Evolutionary conservation across 352 stramenopile genomes (phyloP).

Genomic region (Phytopythium ostracodes): DNA sequence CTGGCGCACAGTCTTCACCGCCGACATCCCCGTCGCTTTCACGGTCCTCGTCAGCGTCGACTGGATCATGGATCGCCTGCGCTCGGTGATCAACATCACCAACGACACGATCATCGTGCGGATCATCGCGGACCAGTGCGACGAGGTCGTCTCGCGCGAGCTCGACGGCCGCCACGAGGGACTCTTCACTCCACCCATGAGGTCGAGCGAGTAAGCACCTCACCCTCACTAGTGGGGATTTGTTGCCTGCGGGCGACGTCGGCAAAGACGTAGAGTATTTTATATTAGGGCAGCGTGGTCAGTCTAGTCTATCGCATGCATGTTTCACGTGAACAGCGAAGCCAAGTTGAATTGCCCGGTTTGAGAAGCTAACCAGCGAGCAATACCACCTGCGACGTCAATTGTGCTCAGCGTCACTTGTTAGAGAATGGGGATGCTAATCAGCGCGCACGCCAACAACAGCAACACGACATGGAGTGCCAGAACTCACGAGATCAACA

Average conservation of each 20-base stretch:
- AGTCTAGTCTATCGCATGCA: background rate
- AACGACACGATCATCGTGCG: conserved; percentile 76
- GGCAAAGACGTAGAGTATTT: background rate
- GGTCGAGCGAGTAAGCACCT: background rate
- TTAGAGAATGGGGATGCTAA: too few relatives aligned
- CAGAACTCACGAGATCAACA: too few relatives aligned
- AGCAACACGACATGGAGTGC: too few relatives aligned
- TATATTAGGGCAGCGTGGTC: background rate
- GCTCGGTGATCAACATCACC: conserved; percentile 77
- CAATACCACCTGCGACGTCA: too few relatives aligned
- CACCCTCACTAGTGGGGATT: background rate
- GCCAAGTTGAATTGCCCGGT: background rate
- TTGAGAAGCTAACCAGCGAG: background rate
- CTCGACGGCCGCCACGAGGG: conserved; percentile 5
- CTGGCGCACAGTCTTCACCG: conserved; percentile 63
- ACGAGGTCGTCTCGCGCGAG: conserved; percentile 38
- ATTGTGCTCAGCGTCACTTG: too few relatives aligned
- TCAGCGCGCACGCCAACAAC: too few relatives aligned
- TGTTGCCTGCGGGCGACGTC: background rate
- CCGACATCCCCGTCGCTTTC: conserved; percentile 56
- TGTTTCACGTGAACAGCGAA: background rate
- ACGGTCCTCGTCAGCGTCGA: conserved; percentile 63
- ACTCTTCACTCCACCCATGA: background rate
- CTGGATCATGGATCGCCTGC: conserved; percentile 72
- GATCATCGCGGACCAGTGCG: conserved; percentile 73